A percentile compares a stretch with the other conserved stretches of the same genome.
phyloP scores from a whole-genome alignment of 306 rosid genomes.

The Cucurbita moschata region DNA sequence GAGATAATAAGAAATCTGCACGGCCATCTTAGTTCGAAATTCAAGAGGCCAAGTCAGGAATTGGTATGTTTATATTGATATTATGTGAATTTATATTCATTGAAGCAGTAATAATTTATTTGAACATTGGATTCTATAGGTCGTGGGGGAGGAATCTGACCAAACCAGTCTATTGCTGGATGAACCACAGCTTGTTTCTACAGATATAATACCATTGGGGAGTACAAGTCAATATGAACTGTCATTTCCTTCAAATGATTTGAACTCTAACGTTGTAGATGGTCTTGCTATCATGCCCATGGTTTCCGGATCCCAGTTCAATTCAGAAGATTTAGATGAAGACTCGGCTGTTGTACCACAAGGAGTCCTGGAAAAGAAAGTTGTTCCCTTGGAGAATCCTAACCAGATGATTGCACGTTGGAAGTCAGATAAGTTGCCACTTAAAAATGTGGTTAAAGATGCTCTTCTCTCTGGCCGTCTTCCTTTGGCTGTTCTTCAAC shows the following conservation, averaged over 20 bases:
- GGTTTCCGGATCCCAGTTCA: conserved; percentile 30
- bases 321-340: conserved; percentile 35
- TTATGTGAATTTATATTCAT: not conserved
- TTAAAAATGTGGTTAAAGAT: conserved; percentile 77
- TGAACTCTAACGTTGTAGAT: conserved; percentile 21
- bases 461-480: conserved; percentile 93
- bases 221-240: conserved; percentile 36
- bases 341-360: conserved; percentile 32
- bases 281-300: conserved; percentile 45
- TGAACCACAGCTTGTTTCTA: conserved; percentile 38
- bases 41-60: conserved; percentile 62
- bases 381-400: conserved; percentile 62
- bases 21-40: conserved; percentile 47
- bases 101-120: not conserved
- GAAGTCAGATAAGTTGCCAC: conserved; percentile 76
- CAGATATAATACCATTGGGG: conserved; percentile 32
- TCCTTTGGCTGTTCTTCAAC: conserved; percentile 91
- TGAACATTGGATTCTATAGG: conserved; percentile 31
- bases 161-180: conserved; percentile 34
- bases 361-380: conserved; percentile 28
- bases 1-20: conserved; percentile 82
- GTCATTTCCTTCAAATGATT: conserved; percentile 30
- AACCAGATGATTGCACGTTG: conserved; percentile 92
- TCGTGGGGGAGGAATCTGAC: conserved; percentile 27
- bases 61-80: conserved; percentile 29